phyloP scores from a whole-genome alignment of 1,284 basidiomycete species.

The Laetiporus sulphureus region DNA sequence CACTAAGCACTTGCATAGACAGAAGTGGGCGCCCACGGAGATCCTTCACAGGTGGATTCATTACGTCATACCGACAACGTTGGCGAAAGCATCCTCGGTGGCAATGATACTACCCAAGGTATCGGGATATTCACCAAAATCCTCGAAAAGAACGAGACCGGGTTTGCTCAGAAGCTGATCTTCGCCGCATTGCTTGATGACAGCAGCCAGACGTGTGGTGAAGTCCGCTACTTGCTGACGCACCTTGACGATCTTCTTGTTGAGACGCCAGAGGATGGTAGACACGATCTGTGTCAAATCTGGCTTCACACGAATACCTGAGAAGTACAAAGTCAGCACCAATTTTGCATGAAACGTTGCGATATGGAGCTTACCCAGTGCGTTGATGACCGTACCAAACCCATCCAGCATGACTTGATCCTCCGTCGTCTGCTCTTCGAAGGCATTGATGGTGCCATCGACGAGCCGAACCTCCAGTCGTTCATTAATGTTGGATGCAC shows the following conservation, averaged over 20 bases:
- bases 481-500: slow-evolving; percentile 96
- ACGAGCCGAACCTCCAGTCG: slow-evolving; percentile 90
- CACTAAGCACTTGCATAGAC: slow-evolving; percentile 4
- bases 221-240: slow-evolving; percentile 98
- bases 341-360: background rate
- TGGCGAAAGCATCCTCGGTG: slow-evolving; percentile 96
- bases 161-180: slow-evolving; percentile 94
- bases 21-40: slow-evolving; percentile 57
- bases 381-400: slow-evolving; percentile 95
- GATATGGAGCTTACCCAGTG: slow-evolving; percentile 66
- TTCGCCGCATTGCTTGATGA: slow-evolving; percentile 99
- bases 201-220: slow-evolving; percentile 89
- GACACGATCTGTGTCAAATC: slow-evolving; percentile 99
- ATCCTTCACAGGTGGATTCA: slow-evolving; percentile 99
- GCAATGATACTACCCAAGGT: slow-evolving; percentile 98
- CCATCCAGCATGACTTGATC: slow-evolving; percentile 99
- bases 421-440: slow-evolving; percentile 99
- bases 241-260: slow-evolving; percentile 99
- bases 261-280: slow-evolving; percentile 98
- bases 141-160: slow-evolving; percentile 95
- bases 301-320: slow-evolving; percentile 94
- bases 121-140: slow-evolving; percentile 98
- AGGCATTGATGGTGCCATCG: slow-evolving; percentile 98
- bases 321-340: background rate
- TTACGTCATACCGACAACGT: slow-evolving; percentile 99